Percentiles rank a stretch among this genome's conserved stretches.
Evolutionary conservation across 2,329 filamentous ascomycete genomes (phyloP).

Genomic region (Monosporascus sp.): DNA sequence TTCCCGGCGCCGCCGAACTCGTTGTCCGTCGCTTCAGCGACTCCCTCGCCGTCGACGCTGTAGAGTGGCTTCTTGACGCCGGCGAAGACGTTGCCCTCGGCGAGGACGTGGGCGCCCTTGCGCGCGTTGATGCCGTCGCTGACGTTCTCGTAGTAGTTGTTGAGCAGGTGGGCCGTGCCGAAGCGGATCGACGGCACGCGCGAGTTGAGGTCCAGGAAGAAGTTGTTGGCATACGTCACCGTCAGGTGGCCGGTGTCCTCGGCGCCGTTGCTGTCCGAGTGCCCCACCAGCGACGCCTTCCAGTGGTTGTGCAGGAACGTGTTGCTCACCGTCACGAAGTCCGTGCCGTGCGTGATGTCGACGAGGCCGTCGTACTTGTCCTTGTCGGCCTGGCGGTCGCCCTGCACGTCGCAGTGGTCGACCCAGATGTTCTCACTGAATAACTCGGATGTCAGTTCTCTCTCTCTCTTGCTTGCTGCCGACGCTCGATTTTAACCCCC

Average conservation of each 20-base stretch:
- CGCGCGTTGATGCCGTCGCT: constrained; percentile 43
- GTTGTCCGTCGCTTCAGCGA: too few species aligned
- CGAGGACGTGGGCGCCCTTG: constrained; percentile 41
- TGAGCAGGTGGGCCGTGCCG: constrained; percentile 43
- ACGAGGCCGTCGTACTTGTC: constrained; percentile 65
- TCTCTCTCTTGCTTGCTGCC: too few species aligned
- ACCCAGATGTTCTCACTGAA: constrained; percentile 53
- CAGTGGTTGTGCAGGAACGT: constrained; percentile 45
- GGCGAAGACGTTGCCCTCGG: constrained; percentile 38
- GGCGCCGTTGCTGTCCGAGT: constrained; percentile 49
- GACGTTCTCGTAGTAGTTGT: constrained; percentile 36
- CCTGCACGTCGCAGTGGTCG: constrained; percentile 61
- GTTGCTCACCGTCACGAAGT: constrained; percentile 51
- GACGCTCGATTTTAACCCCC: too few species aligned
- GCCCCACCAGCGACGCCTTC: constrained; percentile 35
- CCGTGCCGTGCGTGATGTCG: constrained; percentile 57
- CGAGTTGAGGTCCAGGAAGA: constrained; percentile 57
- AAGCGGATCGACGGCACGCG: constrained; percentile 50
- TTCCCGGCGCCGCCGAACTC: too few species aligned
- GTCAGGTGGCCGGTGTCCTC: constrained; percentile 61
- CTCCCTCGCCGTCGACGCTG: background rate
- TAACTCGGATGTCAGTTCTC: too few species aligned
- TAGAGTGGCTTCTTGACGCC: constrained; percentile 18
- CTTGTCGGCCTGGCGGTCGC: constrained; percentile 54
- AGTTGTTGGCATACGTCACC: constrained; percentile 66